Conservation (phyloP, 1,284 basidiomycete genomes). For the Apiotrichum porosum region DNA sequence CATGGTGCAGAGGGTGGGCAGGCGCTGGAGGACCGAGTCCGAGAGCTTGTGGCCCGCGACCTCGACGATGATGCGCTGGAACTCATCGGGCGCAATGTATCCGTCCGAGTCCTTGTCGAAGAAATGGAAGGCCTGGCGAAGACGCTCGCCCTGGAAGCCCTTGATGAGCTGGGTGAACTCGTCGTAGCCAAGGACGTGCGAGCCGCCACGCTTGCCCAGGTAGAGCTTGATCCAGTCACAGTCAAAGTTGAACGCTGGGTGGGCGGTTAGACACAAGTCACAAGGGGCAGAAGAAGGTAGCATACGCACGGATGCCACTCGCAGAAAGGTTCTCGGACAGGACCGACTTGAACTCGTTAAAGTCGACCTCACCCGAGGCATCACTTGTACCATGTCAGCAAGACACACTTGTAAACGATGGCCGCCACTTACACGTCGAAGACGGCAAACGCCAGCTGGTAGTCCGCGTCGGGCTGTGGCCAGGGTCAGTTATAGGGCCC, state of each 20-base stretch:
- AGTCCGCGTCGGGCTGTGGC: conserved; percentile 80
- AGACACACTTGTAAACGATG: too few relatives aligned
- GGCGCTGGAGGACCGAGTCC: conserved; percentile 77
- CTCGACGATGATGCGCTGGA: conserved; percentile 89
- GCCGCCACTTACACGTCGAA: conserved; percentile 74
- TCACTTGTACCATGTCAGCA: conserved; percentile 52
- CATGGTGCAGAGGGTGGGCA: conserved; percentile 82
- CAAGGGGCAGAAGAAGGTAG: too few relatives aligned
- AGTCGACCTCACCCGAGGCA: conserved; percentile 79
- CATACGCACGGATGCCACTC: conserved; percentile 59
- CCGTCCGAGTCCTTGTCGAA: conserved; percentile 83
- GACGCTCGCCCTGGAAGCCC: conserved; percentile 87
- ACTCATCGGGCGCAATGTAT: conserved; percentile 84
- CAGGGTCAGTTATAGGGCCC: background rate
- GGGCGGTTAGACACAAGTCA: conserved; percentile 7
- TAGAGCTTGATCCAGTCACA: conserved; percentile 93
- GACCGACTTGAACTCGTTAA: conserved; percentile 87
- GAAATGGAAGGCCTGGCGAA: conserved; percentile 87
- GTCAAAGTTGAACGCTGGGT: conserved; percentile 79
- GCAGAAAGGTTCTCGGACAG: conserved; percentile 66
- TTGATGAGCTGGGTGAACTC: conserved; percentile 94
- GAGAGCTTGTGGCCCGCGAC: conserved; percentile 92
- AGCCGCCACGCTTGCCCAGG: conserved; percentile 80
- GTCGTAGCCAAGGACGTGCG: conserved; percentile 86
- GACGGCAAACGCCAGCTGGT: conserved; percentile 92